Conservation (phyloP, 129 eudicot species). For the Flaveria bidentis region DNA sequence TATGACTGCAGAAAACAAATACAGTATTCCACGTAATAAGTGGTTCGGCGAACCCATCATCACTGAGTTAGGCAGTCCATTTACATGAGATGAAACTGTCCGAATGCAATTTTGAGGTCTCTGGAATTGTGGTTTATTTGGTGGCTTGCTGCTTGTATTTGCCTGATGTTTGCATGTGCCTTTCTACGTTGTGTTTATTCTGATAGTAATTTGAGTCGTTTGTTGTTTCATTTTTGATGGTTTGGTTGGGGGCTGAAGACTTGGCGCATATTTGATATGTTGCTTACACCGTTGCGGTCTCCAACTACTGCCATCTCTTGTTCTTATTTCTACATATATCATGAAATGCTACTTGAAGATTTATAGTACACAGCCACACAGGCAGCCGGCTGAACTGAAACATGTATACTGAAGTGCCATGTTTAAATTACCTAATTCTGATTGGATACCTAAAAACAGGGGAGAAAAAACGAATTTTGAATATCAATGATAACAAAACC, state of each 20-base stretch:
- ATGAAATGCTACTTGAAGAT: neutral
- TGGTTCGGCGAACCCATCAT: conserved; percentile 24
- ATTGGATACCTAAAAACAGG: neutral
- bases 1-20: conserved; percentile 22
- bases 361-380: neutral
- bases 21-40: conserved; percentile 13
- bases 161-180: conserved; percentile 20
- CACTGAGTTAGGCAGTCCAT: conserved; percentile 12
- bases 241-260: conserved; percentile 4
- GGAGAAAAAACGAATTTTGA: neutral
- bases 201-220: neutral
- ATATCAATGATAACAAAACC: neutral
- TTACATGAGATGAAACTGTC: conserved; percentile 29
- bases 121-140: neutral
- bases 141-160: neutral
- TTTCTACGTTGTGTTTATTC: conserved; percentile 1
- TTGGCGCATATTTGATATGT: neutral
- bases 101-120: neutral
- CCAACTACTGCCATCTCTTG: neutral
- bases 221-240: conserved; percentile 11
- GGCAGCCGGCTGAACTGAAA: neutral
- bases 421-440: neutral
- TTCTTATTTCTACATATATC: neutral
- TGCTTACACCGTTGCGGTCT: neutral
- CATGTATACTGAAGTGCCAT: neutral